These are phyloP conservation scores for Boletus reticulatus DNA, from an alignment of 768 basidiomycete species.

Conservation along the genomic window DNA sequence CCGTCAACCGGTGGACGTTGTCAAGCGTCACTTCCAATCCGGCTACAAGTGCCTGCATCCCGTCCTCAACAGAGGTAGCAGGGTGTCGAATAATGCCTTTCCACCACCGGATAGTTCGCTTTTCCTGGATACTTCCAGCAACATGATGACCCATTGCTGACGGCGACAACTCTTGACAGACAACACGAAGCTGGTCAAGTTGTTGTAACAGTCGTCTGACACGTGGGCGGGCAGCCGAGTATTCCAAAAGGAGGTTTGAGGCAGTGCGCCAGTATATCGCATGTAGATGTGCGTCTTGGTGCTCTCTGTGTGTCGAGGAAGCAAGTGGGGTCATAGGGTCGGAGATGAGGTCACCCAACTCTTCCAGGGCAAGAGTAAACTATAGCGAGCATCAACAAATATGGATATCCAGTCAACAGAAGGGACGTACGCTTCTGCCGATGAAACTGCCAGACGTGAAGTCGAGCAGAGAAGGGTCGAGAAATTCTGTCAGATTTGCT, in stretches of 20 bases:
- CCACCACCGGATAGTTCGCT: slow-evolving; percentile 4
- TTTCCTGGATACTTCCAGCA: neutral
- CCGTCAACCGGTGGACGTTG: slow-evolving; percentile 17
- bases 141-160: neutral
- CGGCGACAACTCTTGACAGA: slow-evolving; percentile 14
- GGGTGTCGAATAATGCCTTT: slow-evolving; percentile 1
- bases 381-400: slow-evolving; percentile 6
- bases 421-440: slow-evolving; percentile 26
- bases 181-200: slow-evolving; percentile 4
- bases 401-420: neutral
- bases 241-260: slow-evolving; percentile 33
- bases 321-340: neutral
- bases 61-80: slow-evolving; percentile 3
- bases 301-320: neutral
- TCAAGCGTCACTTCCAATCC: slow-evolving; percentile 23
- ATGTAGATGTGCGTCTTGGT: slow-evolving; percentile 15
- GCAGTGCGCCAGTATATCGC: slow-evolving; percentile 30
- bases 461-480: slow-evolving; percentile 22
- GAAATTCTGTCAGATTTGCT: slow-evolving; percentile 20
- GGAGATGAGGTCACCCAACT: slow-evolving; percentile 21
- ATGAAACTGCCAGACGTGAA: slow-evolving; percentile 26
- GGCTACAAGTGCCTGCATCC: slow-evolving; percentile 9
- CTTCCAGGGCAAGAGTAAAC: slow-evolving; percentile 31
- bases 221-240: slow-evolving; percentile 28
- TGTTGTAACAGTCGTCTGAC: slow-evolving; percentile 11